These are phyloP conservation scores for Jamesozyma piceae DNA, from an alignment of 805 yeast genomes.

Conservation along the genomic window DNA sequence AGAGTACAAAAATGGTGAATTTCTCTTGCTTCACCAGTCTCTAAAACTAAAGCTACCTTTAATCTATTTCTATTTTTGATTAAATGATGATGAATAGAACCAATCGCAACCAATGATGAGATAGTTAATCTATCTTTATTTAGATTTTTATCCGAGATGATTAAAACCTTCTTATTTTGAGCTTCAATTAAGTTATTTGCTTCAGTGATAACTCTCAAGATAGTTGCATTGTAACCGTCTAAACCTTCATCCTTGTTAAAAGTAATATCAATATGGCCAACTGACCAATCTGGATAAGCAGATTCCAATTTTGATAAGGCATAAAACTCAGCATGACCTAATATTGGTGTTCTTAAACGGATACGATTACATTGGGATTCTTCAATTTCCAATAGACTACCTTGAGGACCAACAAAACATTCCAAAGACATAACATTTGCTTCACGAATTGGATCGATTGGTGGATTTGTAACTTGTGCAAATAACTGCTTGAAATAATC, in stretches of 20 bases:
- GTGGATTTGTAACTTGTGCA: slow-evolving; percentile 98
- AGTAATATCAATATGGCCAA: slow-evolving; percentile 77
- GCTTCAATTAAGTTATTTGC: slow-evolving; percentile 79
- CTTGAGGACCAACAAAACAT: slow-evolving; percentile 98
- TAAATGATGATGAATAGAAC: slow-evolving; percentile 94
- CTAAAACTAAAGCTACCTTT: slow-evolving; percentile 75
- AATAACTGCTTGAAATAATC: slow-evolving; percentile 93
- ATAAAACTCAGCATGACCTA: slow-evolving; percentile 60
- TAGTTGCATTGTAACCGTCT: slow-evolving; percentile 72
- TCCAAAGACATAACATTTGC: slow-evolving; percentile 94
- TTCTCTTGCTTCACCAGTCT: slow-evolving; percentile 95
- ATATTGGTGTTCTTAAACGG: slow-evolving; percentile 71
- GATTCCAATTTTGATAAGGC: slow-evolving; percentile 67
- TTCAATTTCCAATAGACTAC: slow-evolving; percentile 80
- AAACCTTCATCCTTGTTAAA: slow-evolving; percentile 76
- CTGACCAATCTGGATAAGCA: slow-evolving; percentile 48
- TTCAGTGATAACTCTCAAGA: slow-evolving; percentile 78
- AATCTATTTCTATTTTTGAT: slow-evolving; percentile 95
- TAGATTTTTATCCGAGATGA: slow-evolving; percentile 64
- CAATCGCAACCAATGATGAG: slow-evolving; percentile 84
- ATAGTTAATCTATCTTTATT: slow-evolving; percentile 61
- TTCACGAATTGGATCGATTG: slow-evolving; percentile 96
- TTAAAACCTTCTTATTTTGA: slow-evolving; percentile 55
- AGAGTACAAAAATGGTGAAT: slow-evolving; percentile 92
- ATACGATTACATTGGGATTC: slow-evolving; percentile 87